Evolutionary conservation across 75 land plant genomes (phyloP), one percentile per base, ranked within the genome.

Genomic region (Pinus albicaulis): DNA sequence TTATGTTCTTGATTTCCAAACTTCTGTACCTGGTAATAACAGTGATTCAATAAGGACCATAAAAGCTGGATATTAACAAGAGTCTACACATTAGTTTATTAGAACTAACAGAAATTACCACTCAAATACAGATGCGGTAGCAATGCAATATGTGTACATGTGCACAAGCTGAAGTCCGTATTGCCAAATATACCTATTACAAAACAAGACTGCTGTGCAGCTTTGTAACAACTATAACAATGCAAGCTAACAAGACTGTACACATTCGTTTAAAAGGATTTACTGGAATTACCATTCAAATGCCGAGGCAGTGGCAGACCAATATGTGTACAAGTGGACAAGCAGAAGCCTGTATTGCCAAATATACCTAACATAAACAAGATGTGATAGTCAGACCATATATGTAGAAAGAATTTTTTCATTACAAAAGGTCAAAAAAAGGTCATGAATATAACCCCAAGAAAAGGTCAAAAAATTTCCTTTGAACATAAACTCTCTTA

Each of bases 1-100:
- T 73, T 60, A 98, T 98, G 73, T 95, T 95, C 78, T 98, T 98
- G 59, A 95, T 87, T 34, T 98, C 99, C 86, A 95, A 52, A 7
- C 83, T 85, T 73, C 79, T 88, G 76, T 86, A 98, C 89, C 99
- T 98, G 77, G 55, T 52, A 23, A 71, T 56, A 31, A 24, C 55
- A 44, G 64, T 52, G 77, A 56, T n/a, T 44, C 15, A 60, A 41
- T 55, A 74, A 56, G 69, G 22, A 52, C 19, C 44, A 48, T 44
- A 57, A 22, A 57, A 53, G 12, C 53, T 69, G 26, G 2, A 31
- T 15, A 79, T 52, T 52, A 74, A 31, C 25, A 57, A 48, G 53
- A 10, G 12, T 48, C 53, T 48, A 48, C 53, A 48, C 53, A 48
- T 48, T 48, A 48, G 13, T 48, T 48, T 8, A 68, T 17, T 41